Evolutionary conservation across 768 basidiomycete species (phyloP), one percentile per base, ranked within the genome.

Genomic region (Dentipellis sp.): DNA sequence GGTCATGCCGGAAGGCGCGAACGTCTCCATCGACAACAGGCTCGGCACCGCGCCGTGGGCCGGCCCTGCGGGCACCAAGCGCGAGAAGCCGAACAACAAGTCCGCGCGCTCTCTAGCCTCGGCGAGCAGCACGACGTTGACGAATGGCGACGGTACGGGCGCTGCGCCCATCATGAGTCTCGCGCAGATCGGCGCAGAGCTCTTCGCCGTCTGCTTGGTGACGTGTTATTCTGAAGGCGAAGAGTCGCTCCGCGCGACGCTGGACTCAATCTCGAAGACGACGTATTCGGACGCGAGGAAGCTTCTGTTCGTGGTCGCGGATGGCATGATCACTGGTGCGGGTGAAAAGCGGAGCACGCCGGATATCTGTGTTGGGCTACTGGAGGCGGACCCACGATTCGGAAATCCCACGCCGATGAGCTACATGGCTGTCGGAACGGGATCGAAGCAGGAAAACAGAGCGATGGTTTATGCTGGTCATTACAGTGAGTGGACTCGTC

Each of bases 381-480:
- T 99, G 50, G 94, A 98, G 63, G 89, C 90, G 3, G 97, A 99
- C 69, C 87, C 91, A 22, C 79, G 97, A 12, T 99, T 98, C 65
- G 97, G 95, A 22, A 93, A 97, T 64, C 97, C 97, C 2, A 82
- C 83, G 47, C 92, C 95, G 4, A 95, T 98, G 94, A 84, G 79
- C 59, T 99, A 97, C 66, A 72, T 79, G 55, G 90, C 97, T 2
- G 92, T 99, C 29, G 97, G 93, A 2, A 81, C 86, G 9, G 95
- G 97, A 2, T 72, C 82, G 17, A 97, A 98, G 75, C 79, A 78
- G 53, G 85, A 94, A 67, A 99, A 99, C 64, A 80, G 93, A 54
- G 95, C 95, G 7, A 91, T 97, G 91, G 90, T 98, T 17, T 98
- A 99, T 75, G 97, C 97, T 52, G 97, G 97, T n/a, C 95, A 99